phyloP scores from a whole-genome alignment of 2,329 filamentous ascomycete species.

The Ophiostoma ips region DNA sequence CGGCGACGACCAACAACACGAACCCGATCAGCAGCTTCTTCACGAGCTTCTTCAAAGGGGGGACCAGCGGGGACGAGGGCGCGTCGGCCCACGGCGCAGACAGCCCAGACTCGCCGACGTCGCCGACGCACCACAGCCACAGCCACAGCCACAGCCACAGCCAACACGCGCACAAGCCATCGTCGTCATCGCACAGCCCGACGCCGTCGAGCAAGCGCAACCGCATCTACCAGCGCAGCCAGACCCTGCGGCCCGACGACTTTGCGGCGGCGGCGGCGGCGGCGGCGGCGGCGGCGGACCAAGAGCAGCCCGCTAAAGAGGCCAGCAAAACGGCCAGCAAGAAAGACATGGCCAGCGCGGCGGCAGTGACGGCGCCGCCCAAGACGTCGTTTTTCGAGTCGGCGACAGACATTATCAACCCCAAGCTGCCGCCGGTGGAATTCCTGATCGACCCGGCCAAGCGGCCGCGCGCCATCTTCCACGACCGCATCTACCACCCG shows the following conservation, averaged over 20 bases:
- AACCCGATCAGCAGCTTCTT: slow-evolving; percentile 49
- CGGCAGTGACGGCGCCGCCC: slow-evolving; percentile 55
- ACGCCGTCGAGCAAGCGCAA: slow-evolving; percentile 34
- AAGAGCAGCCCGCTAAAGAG: slow-evolving; percentile 27
- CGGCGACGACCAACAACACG: slow-evolving; percentile 25
- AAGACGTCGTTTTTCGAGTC: slow-evolving; percentile 91
- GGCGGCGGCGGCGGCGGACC: slow-evolving; percentile 26
- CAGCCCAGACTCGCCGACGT: background rate
- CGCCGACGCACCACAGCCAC: background rate
- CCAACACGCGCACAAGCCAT: background rate
- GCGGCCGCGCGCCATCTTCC: slow-evolving; percentile 82
- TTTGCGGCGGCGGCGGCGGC: slow-evolving; percentile 19
- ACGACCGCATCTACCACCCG: slow-evolving; percentile 90
- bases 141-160: no score
- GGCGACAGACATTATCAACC: slow-evolving; percentile 81
- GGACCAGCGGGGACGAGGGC: slow-evolving; percentile 12
- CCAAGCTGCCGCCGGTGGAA: slow-evolving; percentile 66
- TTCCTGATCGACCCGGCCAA: slow-evolving; percentile 74
- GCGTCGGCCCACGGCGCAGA: background rate
- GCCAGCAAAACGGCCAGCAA: background rate
- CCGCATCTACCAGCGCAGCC: slow-evolving; percentile 63
- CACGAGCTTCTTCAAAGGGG: slow-evolving; percentile 38
- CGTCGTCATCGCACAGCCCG: background rate
- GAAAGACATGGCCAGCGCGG: slow-evolving; percentile 18
- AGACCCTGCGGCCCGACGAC: slow-evolving; percentile 46